Evolutionary conservation across 805 yeast genomes (phyloP).

Genomic region (Phaffomyces thermotolerans): DNA sequence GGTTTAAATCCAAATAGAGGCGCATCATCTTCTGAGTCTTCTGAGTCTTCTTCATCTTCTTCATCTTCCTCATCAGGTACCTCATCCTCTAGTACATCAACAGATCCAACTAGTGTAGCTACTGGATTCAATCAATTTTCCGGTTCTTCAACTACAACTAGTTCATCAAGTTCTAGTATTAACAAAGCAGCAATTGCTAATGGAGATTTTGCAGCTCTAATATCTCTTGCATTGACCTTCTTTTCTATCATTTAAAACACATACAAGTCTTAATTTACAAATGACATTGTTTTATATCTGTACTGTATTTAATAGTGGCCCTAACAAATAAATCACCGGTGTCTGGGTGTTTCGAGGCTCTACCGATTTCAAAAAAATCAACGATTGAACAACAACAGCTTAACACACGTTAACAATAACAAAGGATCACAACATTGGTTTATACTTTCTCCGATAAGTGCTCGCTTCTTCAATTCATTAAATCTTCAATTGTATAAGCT

Average conservation of each 20-base stretch:
- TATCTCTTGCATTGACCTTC: not conserved
- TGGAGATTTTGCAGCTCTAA: not conserved
- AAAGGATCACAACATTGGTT: not conserved
- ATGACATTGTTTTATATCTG: not conserved
- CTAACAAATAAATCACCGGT: not conserved
- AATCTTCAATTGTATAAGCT: not conserved
- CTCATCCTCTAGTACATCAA: too few species aligned
- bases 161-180: not conserved
- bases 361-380: not conserved
- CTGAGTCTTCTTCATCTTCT: conserved; percentile 14
- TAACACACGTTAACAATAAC: conserved; percentile 10
- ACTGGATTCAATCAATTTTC: conserved; percentile 6
- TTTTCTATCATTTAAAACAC: not conserved
- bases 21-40: conserved; percentile 13
- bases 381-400: conserved; percentile 6
- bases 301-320: not conserved
- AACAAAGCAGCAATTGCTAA: not conserved
- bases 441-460: not conserved
- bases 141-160: not conserved
- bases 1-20: conserved; percentile 54
- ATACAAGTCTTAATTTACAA: not conserved
- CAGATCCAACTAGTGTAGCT: too few species aligned
- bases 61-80: too few species aligned
- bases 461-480: not conserved
- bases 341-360: conserved; percentile 1